These are phyloP conservation scores for Pichia sp. DNA, from an alignment of 1,139 yeast species.

Conservation along the genomic window DNA sequence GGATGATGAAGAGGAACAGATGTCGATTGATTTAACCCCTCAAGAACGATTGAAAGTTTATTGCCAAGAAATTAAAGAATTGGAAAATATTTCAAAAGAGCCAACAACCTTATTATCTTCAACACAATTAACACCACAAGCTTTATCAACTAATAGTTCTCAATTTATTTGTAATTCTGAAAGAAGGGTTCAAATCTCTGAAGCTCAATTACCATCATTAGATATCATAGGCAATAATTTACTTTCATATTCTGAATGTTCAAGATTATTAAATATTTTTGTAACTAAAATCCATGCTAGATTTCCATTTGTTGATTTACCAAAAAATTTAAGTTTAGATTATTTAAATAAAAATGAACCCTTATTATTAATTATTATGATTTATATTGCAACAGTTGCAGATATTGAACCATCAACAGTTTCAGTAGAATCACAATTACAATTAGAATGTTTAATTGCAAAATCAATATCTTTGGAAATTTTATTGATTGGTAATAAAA, in stretches of 20 bases:
- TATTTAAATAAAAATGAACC: conserved; percentile 50
- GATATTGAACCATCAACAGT: conserved; percentile 31
- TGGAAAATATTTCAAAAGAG: conserved; percentile 25
- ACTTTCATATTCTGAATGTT: conserved; percentile 46
- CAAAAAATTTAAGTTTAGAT: conserved; percentile 38
- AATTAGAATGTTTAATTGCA: conserved; percentile 54
- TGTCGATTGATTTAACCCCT: not conserved
- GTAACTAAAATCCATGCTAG: conserved; percentile 34
- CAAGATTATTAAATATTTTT: conserved; percentile 39
- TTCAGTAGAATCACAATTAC: conserved; percentile 34
- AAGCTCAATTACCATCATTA: conserved; percentile 22
- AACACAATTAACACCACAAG: no score
- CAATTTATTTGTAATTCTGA: conserved; percentile 30
- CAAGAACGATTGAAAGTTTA: conserved; percentile 13
- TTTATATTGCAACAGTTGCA: conserved; percentile 53
- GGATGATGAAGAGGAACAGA: conserved; percentile 9
- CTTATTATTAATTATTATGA: conserved; percentile 53
- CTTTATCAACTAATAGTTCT: conserved; percentile 25
- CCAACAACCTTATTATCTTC: conserved; percentile 29
- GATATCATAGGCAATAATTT: conserved; percentile 48
- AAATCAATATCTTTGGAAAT: conserved; percentile 56
- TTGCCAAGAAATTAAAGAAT: conserved; percentile 32
- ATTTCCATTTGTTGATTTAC: conserved; percentile 53
- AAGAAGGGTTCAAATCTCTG: conserved; percentile 34
- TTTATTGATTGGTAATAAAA: conserved; percentile 65